Base-by-base conservation (phyloP, 2,329 filamentous ascomycete species). In the Fusarium newnesense region DNA sequence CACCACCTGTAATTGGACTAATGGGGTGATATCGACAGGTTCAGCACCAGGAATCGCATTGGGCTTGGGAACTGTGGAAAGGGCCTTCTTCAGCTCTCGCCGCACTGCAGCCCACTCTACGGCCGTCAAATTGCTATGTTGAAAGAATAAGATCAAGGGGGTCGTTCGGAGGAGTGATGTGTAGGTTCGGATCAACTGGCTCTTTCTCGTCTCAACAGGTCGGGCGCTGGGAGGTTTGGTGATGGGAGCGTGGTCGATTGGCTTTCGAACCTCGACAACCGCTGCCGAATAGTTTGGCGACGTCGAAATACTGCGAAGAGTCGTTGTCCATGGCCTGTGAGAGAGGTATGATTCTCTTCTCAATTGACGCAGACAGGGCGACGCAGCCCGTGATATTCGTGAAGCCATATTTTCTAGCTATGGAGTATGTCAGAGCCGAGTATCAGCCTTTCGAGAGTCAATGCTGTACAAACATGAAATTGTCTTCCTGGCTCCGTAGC, bases 151-250 rank as follows among this genome's bases (percentile, higher is more conserved):
- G 75, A 97, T 92, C 69, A 98, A 83, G 44, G 95, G 95, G 16
- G 94, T 92, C 28, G 94, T 94, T 67, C 94, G 94, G 66, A 98
- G 90, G 69, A 97, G 86, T 52, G 95, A 96, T 58, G 95, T 94
- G 84, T 98, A 98, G 77, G 93, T 91, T 65, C 95, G 91, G 66
- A 91, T 87, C 67, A 98, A 88, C 83, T 99, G 96, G 21, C 95
- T 92, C 85, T 98, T 97, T 81, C 96, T 93, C 78, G 92, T 92
- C 80, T 97, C 93, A 52, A 95, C 90, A 26, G 92, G 93, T 80
- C 96, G 94, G 81, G 97, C 93, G 61, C 94, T 97, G 8, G 94
- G 94, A 6, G 95, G 96, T 82, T 98, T 95, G 2, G 91, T 92
- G 0, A 91, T 89, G 84, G 88, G 92, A 5, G 86, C 81, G 72